Evolutionary conservation across 1,139 yeast genomes (phyloP).

Genomic region (Trichomonascaceae sp.): DNA sequence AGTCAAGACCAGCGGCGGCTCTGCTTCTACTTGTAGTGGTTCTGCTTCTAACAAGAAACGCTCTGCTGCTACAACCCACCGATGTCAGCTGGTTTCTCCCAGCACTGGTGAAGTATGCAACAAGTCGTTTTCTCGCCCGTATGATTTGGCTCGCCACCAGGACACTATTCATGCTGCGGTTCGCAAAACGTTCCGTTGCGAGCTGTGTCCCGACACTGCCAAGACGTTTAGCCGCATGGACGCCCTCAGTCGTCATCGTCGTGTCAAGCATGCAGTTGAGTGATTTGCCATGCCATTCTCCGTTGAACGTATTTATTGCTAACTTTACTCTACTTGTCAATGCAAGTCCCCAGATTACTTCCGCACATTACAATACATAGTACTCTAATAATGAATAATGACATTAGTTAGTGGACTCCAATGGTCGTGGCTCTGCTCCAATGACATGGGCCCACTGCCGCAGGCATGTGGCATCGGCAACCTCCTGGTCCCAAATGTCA

Average conservation of each 20-base stretch:
- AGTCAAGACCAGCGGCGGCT: too few relatives aligned
- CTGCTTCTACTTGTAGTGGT: not conserved
- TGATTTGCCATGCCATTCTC: not conserved
- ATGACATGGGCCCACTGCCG: constrained; percentile 36
- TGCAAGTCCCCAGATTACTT: too few relatives aligned
- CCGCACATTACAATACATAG: too few relatives aligned
- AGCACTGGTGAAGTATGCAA: constrained; percentile 51
- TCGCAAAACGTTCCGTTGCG: constrained; percentile 77
- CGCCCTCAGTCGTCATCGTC: constrained; percentile 83
- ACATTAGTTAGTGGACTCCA: too few relatives aligned
- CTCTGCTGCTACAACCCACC: not conserved
- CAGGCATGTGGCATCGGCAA: constrained; percentile 40
- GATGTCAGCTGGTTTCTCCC: constrained; percentile 49
- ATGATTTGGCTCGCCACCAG: constrained; percentile 88
- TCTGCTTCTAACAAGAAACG: too few relatives aligned
- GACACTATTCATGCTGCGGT: constrained; percentile 90
- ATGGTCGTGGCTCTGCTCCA: too few relatives aligned
- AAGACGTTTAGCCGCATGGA: constrained; percentile 91
- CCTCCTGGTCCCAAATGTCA: constrained; percentile 39
- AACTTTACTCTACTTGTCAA: too few relatives aligned
- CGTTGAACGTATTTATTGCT: constrained; percentile 1
- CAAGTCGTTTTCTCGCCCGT: constrained; percentile 83
- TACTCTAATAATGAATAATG: too few relatives aligned
- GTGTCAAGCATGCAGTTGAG: constrained; percentile 55
- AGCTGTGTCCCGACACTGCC: constrained; percentile 58